phyloP scores from a whole-genome alignment of 2,329 filamentous ascomycete genomes.

The Paraphaeosphaeria minitans region DNA sequence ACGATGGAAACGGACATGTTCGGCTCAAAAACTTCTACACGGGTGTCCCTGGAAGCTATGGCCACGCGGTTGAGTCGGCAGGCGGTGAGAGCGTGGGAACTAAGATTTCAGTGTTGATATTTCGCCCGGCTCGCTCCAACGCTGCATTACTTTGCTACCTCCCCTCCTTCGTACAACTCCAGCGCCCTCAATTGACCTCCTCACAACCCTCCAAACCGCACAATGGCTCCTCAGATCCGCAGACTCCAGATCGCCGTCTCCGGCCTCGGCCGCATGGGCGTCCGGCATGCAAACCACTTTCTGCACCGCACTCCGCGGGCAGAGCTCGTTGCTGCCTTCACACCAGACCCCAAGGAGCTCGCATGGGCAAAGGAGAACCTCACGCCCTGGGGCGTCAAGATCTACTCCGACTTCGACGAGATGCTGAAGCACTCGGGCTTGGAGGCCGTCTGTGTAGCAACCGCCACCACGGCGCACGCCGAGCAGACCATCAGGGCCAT shows the following conservation, averaged over 20 bases:
- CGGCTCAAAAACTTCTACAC: neutral
- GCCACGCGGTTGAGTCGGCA: conserved; percentile 13
- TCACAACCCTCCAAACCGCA: neutral
- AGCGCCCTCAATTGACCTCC: conserved; percentile 5
- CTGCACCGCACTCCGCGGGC: conserved; percentile 53
- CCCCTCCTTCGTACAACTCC: conserved; percentile 2
- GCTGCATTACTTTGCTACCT: neutral
- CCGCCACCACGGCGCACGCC: conserved; percentile 61
- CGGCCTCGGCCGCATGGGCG: conserved; percentile 58
- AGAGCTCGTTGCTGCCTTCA: conserved; percentile 55
- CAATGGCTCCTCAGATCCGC: conserved; percentile 42
- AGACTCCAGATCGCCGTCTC: conserved; percentile 53
- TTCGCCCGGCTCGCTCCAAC: conserved; percentile 5
- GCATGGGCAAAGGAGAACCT: conserved; percentile 58
- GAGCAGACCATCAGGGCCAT: conserved; percentile 64
- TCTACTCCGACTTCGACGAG: conserved; percentile 61
- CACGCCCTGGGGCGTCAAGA: conserved; percentile 56
- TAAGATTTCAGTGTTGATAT: conserved; percentile 3
- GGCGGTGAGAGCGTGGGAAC: conserved; percentile 1
- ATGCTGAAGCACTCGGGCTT: conserved; percentile 62
- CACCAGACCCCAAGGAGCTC: conserved; percentile 49
- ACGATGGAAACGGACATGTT: conserved; percentile 6
- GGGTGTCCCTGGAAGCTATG: conserved; percentile 24
- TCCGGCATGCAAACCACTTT: conserved; percentile 55
- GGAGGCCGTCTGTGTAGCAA: conserved; percentile 61